Percentiles rank a stretch among this genome's conserved stretches.
phyloP scores from a whole-genome alignment of 306 rosid species.

The Begonia peltatifolia region DNA sequence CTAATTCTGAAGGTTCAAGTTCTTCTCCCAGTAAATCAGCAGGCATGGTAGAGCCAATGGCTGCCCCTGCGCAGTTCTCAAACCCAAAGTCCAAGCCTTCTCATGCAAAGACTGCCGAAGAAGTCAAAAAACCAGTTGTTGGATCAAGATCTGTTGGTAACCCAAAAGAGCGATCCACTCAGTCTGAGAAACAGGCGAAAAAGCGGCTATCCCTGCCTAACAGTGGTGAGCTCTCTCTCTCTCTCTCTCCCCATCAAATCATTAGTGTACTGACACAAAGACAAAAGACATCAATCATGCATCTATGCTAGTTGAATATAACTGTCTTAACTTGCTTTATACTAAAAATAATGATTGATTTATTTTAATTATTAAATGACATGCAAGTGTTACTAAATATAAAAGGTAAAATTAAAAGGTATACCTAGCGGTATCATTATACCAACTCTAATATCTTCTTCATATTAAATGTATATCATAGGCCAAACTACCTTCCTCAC shows the following conservation, averaged over 20 bases:
- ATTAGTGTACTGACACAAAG: neutral
- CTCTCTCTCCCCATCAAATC: neutral
- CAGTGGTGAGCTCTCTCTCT: constrained; percentile 37
- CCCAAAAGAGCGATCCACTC: constrained; percentile 82
- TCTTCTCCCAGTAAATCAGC: constrained; percentile 60
- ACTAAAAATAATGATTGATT: no score
- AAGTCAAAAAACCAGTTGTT: constrained; percentile 36
- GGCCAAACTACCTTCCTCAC: no score
- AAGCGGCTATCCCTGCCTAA: constrained; percentile 78
- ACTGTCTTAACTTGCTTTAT: no score
- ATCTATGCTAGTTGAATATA: no score
- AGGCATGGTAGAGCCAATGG: constrained; percentile 31
- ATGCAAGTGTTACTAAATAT: no score
- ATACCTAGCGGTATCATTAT: neutral
- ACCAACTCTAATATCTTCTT: neutral
- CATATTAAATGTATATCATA: no score
- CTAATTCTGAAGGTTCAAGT: constrained; percentile 51
- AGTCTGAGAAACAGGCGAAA: constrained; percentile 49
- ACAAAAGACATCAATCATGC: no score
- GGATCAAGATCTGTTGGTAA: constrained; percentile 72
- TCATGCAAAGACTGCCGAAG: constrained; percentile 32
- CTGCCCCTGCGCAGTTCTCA: constrained; percentile 18
- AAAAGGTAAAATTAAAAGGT: neutral
- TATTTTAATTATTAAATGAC: no score
- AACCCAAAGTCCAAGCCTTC: constrained; percentile 34